Base-by-base conservation (phyloP, 169 alveolate genomes). In the Plasmodium gallinaceum region DNA sequence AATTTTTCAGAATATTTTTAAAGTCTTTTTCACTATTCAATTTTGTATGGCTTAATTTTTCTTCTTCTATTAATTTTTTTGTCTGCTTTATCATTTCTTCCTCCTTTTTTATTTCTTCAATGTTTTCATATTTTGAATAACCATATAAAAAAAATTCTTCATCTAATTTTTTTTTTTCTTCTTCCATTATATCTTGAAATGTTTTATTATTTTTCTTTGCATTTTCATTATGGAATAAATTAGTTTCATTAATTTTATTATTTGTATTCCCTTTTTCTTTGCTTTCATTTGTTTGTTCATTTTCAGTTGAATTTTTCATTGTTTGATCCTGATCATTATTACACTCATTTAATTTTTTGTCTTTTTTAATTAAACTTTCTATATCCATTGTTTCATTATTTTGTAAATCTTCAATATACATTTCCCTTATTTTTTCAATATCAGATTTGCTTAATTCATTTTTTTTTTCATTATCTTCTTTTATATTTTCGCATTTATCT, bases 81-180 rank as follows among this genome's bases (percentile, higher is more conserved):
- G 85, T 80, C 37, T 80, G 83, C 37, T 68, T 80, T 51, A 80
- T 80, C 69, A 68, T 52, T 39, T 66, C 64, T 80, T 80, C 90
- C 22, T 80, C 90, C 26, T 80, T 80, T 62, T 80, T 80, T 16
- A 80, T 80, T 48, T 80, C 73, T 60, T 80, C 90, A 22, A 39
- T 18, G 51, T 80, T 70, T 66, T 80, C 90, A 80, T 80, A 80
- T 71, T 80, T 80, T 37, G 90, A 80, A 71, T 80, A 80, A 22
- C 90, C 90, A 43, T 80, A 57, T 68, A 80, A 48, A 32, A 80
- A 80, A 60, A 80, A 80, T 68, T 80, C 90, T 80, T 80, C 90
- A 48, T 80, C 90, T 69, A 80, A 61, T 71, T 80, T 80, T 80
- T 80, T 80, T 71, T 80, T 80, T 69, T 80, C 90, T 68, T 80